Evolutionary conservation across 2,329 filamentous ascomycete genomes (phyloP).

Genomic region (Ceratocystiopsis minuta): DNA sequence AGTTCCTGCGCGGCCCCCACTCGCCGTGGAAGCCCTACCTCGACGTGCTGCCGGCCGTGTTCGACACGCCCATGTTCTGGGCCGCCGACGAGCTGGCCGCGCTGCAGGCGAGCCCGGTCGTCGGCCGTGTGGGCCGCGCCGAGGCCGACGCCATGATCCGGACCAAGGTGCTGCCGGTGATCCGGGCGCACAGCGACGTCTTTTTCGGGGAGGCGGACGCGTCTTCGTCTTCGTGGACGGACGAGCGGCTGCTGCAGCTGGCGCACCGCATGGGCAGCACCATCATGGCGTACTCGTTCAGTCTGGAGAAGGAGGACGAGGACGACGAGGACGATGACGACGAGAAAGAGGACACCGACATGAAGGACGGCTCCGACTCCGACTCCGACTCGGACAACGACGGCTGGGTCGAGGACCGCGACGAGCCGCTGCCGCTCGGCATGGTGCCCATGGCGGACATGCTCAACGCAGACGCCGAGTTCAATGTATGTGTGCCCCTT

Average conservation of each 20-base stretch:
- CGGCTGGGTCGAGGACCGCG: conserved; percentile 46
- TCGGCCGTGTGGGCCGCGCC: conserved; percentile 56
- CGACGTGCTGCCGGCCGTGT: conserved; percentile 48
- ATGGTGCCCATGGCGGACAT: conserved; percentile 88
- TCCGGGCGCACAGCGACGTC: conserved; percentile 25
- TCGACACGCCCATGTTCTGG: conserved; percentile 91
- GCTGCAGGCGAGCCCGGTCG: conserved; percentile 61
- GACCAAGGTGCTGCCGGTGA: conserved; percentile 29
- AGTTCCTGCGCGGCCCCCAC: conserved; percentile 36
- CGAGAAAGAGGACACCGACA: conserved; percentile 21
- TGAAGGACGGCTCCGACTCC: conserved; percentile 1
- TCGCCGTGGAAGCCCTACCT: conserved; percentile 70
- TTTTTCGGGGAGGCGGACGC: conserved; percentile 24
- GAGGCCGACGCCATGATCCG: conserved; percentile 54
- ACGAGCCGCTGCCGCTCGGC: conserved; percentile 45
- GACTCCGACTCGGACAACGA: conserved; percentile 34
- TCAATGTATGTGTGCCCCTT: conserved; percentile 44
- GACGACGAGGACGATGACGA: conserved; percentile 25
- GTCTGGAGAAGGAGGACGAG: conserved; percentile 38
- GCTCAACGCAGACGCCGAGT: conserved; percentile 74
- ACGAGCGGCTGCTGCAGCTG: conserved; percentile 28
- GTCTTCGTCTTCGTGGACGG: conserved; percentile 15
- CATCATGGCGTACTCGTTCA: conserved; percentile 84
- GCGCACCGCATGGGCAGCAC: conserved; percentile 72
- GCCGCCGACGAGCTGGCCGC: conserved; percentile 46